A percentile compares a stretch with the other conserved stretches of the same genome.
These are phyloP conservation scores for Davidsoniella virescens DNA, from an alignment of 2,329 filamentous ascomycete species.

Conservation along the genomic window DNA sequence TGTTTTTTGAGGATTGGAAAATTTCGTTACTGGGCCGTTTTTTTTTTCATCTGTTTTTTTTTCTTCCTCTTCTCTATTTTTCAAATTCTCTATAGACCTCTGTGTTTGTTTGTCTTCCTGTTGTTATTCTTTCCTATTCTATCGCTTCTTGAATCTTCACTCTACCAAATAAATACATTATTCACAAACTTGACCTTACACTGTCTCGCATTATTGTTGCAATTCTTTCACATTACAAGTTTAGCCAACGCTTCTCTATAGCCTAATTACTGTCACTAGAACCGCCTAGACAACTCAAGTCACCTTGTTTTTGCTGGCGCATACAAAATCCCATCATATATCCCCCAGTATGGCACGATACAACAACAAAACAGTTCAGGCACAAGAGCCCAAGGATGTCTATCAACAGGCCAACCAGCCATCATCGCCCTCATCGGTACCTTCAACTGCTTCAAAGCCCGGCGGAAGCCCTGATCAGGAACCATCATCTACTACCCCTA, in stretches of 20 bases:
- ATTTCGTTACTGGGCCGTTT: constrained; percentile 1
- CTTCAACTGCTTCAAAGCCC: background rate
- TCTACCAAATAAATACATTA: background rate
- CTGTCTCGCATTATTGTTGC: background rate
- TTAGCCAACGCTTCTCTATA: background rate
- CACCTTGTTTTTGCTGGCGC: background rate
- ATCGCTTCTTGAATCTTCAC: background rate
- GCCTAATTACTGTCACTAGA: background rate
- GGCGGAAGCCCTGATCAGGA: background rate
- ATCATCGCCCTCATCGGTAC: background rate
- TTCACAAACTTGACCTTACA: background rate
- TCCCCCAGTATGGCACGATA: too few species aligned
- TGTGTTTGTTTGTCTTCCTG: background rate
- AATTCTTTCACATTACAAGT: background rate
- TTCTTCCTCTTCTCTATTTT: background rate
- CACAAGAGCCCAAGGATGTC: background rate
- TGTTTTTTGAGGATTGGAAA: background rate
- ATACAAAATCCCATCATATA: background rate
- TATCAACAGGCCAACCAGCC: background rate
- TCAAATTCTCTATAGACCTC: background rate
- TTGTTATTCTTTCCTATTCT: background rate
- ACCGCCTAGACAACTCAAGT: background rate
- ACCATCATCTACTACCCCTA: constrained; percentile 4
- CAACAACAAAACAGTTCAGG: too few species aligned
- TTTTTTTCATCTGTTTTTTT: constrained; percentile 1